phyloP scores from a whole-genome alignment of 768 basidiomycete species.

The Termitomyces sp. region DNA sequence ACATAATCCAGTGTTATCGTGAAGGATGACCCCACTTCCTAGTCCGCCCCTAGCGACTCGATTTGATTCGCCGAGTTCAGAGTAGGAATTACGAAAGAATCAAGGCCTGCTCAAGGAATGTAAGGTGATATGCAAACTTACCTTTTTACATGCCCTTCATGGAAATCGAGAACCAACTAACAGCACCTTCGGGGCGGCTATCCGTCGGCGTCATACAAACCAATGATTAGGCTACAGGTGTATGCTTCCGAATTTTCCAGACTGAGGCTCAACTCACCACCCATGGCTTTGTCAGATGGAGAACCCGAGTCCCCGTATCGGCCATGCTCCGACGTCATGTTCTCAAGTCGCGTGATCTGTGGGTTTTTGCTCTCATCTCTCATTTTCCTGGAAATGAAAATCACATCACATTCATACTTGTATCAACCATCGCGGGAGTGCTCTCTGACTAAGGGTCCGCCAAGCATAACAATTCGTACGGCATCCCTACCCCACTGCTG shows the following conservation, averaged over 20 bases:
- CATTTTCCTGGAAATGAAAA: neutral
- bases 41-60: neutral
- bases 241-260: neutral
- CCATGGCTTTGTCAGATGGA: neutral
- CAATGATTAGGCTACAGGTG: neutral
- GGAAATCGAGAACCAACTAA: neutral
- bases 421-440: neutral
- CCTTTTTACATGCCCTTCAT: neutral
- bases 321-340: neutral
- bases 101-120: neutral
- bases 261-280: neutral
- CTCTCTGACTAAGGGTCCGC: neutral
- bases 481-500: neutral
- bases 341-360: neutral
- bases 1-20: neutral
- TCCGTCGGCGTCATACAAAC: neutral
- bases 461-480: neutral
- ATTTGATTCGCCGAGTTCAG: neutral
- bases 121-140: neutral
- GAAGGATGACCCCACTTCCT: neutral
- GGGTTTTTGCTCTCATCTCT: neutral
- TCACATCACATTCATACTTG: neutral
- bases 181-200: neutral
- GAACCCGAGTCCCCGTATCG: neutral
- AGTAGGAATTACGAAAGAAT: neutral